Conservation (phyloP, 1,139 yeast species). For the Yamadazyma conglobata region DNA sequence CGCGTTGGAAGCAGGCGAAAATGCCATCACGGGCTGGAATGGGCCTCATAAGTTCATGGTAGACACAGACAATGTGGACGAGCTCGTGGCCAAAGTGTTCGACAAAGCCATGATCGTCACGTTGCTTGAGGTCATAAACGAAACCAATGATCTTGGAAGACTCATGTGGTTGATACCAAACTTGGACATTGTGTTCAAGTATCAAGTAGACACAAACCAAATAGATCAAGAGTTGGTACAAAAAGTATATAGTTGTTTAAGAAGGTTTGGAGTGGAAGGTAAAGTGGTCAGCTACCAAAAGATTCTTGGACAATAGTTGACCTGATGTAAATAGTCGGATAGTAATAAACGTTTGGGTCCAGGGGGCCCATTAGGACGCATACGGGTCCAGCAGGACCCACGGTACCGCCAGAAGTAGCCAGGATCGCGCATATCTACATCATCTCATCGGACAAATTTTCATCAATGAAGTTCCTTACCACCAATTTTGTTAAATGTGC, state of each 20-base stretch:
- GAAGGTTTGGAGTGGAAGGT: conserved; percentile 24
- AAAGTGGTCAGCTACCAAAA: conserved; percentile 20
- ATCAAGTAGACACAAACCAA: background rate
- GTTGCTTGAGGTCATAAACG: conserved; percentile 23
- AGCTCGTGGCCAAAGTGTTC: conserved; percentile 17
- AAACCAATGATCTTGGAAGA: conserved; percentile 34
- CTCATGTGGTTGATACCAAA: conserved; percentile 40
- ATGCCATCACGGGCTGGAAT: too few species aligned
- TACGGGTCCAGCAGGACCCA: too few species aligned
- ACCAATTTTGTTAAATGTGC: conserved; percentile 96
- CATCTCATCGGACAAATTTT: too few species aligned
- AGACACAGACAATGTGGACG: conserved; percentile 9
- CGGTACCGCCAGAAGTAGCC: too few species aligned
- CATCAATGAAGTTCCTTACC: conserved; percentile 80
- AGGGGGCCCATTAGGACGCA: too few species aligned
- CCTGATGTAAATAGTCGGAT: too few species aligned
- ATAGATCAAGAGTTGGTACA: conserved; percentile 9
- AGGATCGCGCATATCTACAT: too few species aligned
- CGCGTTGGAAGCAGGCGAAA: too few species aligned
- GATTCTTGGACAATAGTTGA: too few species aligned
- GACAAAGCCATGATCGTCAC: conserved; percentile 24
- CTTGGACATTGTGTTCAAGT: conserved; percentile 25
- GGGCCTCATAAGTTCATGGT: conserved; percentile 10
- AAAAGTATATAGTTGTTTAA: conserved; percentile 17
- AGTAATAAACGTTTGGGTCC: too few species aligned